phyloP scores from a whole-genome alignment of 176 grass and related monocot species.

The Paspalum vaginatum region DNA sequence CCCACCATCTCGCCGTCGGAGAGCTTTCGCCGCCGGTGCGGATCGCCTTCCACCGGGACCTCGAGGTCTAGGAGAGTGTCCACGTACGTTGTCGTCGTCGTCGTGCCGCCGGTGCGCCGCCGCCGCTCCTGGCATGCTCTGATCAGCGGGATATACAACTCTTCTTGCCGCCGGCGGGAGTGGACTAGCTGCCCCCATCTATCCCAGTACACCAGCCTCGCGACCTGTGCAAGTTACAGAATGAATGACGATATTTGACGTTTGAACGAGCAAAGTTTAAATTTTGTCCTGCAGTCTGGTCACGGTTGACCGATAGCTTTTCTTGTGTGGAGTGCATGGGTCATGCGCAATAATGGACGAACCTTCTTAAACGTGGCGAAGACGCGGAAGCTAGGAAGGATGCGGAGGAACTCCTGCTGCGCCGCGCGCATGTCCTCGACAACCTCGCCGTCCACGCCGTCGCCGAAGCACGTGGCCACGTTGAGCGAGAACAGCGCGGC shows the following conservation, averaged over 20 bases:
- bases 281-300: too few relatives aligned
- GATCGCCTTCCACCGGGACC: conserved; percentile 5
- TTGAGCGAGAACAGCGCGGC: conserved; percentile 26
- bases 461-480: conserved; percentile 35
- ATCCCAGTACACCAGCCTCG: conserved; percentile 9
- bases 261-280: too few relatives aligned
- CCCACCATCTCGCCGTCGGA: conserved; percentile 24
- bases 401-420: conserved; percentile 26
- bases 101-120: background rate
- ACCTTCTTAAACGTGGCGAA: conserved; percentile 22
- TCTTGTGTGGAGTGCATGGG: too few relatives aligned
- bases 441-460: background rate
- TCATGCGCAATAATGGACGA: background rate
- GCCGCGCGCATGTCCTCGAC: conserved; percentile 6
- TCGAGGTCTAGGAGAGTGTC: conserved; percentile 29
- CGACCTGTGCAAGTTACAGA: background rate
- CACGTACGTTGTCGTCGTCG: conserved; percentile 13
- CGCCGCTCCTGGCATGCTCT: conserved; percentile 16
- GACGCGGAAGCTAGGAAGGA: background rate
- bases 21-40: conserved; percentile 10
- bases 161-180: conserved; percentile 11
- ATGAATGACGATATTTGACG: background rate
- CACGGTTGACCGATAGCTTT: too few relatives aligned
- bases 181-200: conserved; percentile 9
- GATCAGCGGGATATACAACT: conserved; percentile 25